These are phyloP conservation scores for Domatiomyces catenatus DNA, from an alignment of 2,329 filamentous ascomycete genomes.

Conservation along the genomic window DNA sequence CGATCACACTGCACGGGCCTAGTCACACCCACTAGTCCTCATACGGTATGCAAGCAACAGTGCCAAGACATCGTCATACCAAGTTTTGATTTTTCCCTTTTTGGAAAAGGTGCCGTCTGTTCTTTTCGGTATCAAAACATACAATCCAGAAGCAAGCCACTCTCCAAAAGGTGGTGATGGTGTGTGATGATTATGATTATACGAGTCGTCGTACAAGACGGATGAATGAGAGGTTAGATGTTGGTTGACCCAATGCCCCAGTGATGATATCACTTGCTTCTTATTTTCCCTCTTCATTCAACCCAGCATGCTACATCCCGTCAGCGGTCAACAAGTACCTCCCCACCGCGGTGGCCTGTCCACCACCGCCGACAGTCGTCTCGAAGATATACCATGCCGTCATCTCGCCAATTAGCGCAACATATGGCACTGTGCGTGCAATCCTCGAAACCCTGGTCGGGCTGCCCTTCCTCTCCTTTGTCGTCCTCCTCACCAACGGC, in stretches of 20 bases:
- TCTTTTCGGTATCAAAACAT: background rate
- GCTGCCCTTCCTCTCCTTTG: slow-evolving; percentile 55
- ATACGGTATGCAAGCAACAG: background rate
- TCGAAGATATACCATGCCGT: slow-evolving; percentile 12
- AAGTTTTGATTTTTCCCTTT: background rate
- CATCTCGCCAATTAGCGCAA: slow-evolving; percentile 14
- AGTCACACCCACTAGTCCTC: no score
- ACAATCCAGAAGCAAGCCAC: no score
- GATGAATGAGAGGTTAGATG: no score
- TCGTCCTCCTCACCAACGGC: slow-evolving; percentile 44
- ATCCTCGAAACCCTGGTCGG: slow-evolving; percentile 53
- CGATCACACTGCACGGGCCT: background rate
- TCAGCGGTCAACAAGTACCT: slow-evolving; percentile 12
- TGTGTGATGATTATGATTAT: no score
- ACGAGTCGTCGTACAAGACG: no score
- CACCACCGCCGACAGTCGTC: slow-evolving; percentile 13
- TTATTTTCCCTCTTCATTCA: slow-evolving; percentile 5
- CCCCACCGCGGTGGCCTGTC: slow-evolving; percentile 14
- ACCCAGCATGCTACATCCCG: slow-evolving; percentile 16
- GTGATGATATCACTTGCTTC: background rate
- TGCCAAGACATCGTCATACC: background rate
- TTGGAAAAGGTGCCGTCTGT: background rate
- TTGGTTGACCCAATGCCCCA: no score
- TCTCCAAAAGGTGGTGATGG: no score
- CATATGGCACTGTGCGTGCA: slow-evolving; percentile 11